phyloP scores from a whole-genome alignment of 1,139 yeast species.

The Zhuliangozyma blackwelliae region DNA sequence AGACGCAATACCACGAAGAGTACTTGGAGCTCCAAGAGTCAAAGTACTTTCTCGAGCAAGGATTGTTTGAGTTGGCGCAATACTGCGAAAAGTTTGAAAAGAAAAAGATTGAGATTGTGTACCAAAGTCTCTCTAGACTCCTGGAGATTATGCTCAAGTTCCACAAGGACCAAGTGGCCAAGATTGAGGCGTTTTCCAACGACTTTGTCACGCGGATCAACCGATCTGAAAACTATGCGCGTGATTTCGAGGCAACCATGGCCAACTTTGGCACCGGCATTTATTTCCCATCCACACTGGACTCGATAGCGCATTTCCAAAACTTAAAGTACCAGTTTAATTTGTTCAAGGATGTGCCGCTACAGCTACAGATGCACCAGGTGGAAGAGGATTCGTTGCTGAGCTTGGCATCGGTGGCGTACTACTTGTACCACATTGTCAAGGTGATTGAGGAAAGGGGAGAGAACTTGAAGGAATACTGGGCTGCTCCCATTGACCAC shows the following conservation, averaged over 20 bases:
- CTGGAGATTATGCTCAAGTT: constrained; percentile 32
- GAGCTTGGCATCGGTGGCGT: constrained; percentile 32
- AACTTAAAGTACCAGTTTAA: constrained; percentile 38
- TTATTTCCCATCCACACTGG: constrained; percentile 33
- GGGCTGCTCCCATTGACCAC: constrained; percentile 33
- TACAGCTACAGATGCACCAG: constrained; percentile 23
- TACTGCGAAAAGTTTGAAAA: constrained; percentile 35
- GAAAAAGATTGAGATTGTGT: constrained; percentile 30
- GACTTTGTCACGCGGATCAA: constrained; percentile 23
- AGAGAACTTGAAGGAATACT: constrained; percentile 10
- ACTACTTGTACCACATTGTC: constrained; percentile 24
- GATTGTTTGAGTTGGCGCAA: constrained; percentile 19
- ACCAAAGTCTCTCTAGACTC: constrained; percentile 31
- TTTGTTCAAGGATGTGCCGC: constrained; percentile 39
- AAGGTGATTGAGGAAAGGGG: constrained; percentile 18
- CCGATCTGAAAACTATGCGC: constrained; percentile 21
- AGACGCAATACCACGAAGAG: constrained; percentile 28
- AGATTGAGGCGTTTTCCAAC: constrained; percentile 25
- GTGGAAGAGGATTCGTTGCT: constrained; percentile 11
- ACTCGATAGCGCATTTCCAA: constrained; percentile 32
- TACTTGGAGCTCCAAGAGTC: constrained; percentile 30
- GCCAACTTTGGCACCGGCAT: constrained; percentile 35
- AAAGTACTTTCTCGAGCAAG: constrained; percentile 29
- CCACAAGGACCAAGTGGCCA: constrained; percentile 24
- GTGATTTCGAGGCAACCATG: constrained; percentile 25